phyloP scores from a whole-genome alignment of 2,329 filamentous ascomycete genomes.

The Didymella arachidicola region DNA sequence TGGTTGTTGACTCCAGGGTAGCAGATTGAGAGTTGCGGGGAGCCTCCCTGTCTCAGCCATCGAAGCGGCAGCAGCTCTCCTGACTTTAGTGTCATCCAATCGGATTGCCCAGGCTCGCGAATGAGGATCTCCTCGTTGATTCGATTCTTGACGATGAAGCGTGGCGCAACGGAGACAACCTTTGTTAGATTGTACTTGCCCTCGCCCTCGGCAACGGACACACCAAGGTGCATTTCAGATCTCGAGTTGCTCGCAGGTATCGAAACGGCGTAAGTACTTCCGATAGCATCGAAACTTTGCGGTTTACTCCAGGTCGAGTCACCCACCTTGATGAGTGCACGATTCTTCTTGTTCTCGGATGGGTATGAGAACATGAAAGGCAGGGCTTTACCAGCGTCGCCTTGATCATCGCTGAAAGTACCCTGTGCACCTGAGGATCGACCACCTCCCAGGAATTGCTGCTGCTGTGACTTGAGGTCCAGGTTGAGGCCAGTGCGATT shows the following conservation, averaged over 20 bases:
- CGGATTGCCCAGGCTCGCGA: slow-evolving; percentile 89
- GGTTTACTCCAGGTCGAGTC: slow-evolving; percentile 96
- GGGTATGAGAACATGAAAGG: slow-evolving; percentile 97
- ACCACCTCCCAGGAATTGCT: slow-evolving; percentile 17
- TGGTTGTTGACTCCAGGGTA: slow-evolving; percentile 95
- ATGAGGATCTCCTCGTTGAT: slow-evolving; percentile 87
- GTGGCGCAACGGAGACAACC: slow-evolving; percentile 88
- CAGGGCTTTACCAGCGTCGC: slow-evolving; percentile 74
- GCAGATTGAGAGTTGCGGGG: slow-evolving; percentile 91
- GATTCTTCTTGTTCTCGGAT: slow-evolving; percentile 88
- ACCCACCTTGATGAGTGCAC: slow-evolving; percentile 84
- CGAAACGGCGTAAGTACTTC: slow-evolving; percentile 87
- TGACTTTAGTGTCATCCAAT: slow-evolving; percentile 77
- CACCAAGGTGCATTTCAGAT: slow-evolving; percentile 88
- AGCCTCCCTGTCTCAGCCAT: slow-evolving; percentile 81
- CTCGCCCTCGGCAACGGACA: slow-evolving; percentile 87
- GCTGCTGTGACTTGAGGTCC: slow-evolving; percentile 83
- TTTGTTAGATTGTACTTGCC: slow-evolving; percentile 99
- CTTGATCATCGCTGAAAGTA: slow-evolving; percentile 62
- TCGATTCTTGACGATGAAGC: slow-evolving; percentile 94
- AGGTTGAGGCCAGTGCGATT: slow-evolving; percentile 95
- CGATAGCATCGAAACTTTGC: slow-evolving; percentile 97
- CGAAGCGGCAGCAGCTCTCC: slow-evolving; percentile 86
- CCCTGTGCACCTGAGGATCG: slow-evolving; percentile 82
- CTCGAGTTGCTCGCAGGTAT: slow-evolving; percentile 74